phyloP scores from a whole-genome alignment of 371 early-diverging fungal species.

The Rhizopus delemar region DNA sequence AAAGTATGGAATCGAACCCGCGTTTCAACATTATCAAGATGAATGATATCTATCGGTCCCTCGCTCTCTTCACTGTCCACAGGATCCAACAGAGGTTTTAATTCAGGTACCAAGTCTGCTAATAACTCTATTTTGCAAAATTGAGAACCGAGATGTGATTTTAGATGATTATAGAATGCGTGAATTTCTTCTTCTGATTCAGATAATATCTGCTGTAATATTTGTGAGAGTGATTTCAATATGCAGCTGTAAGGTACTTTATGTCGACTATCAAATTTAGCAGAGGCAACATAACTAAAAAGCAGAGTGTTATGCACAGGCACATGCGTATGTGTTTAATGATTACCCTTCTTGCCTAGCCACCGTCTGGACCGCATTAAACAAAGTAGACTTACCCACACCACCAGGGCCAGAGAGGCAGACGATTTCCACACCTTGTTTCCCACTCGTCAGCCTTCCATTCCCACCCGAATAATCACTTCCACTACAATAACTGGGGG shows the following conservation, averaged over 20 bases:
- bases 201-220: constrained; percentile 46
- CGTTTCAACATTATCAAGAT: constrained; percentile 42
- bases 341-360: constrained; percentile 46
- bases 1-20: constrained; percentile 42
- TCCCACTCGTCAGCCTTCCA: constrained; percentile 11
- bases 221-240: constrained; percentile 40
- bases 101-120: constrained; percentile 44
- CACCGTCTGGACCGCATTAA: constrained; percentile 37
- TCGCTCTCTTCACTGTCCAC: constrained; percentile 19
- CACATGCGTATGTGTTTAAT: background rate
- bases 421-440: constrained; percentile 34
- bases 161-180: constrained; percentile 35
- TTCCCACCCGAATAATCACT: constrained; percentile 35
- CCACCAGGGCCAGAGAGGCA: constrained; percentile 46
- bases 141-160: constrained; percentile 34
- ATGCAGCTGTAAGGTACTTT: constrained; percentile 44
- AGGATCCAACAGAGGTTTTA: constrained; percentile 37
- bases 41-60: constrained; percentile 20
- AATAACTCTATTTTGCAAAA: constrained; percentile 38
- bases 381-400: constrained; percentile 47
- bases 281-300: constrained; percentile 37
- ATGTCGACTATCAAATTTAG: constrained; percentile 46
- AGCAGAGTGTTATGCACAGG: background rate
- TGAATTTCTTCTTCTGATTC: constrained; percentile 45
- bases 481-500: constrained; percentile 39